These are phyloP conservation scores for Lunasporangiospora selenospora DNA, from an alignment of 192 early-diverging fungal genomes.

Conservation along the genomic window DNA sequence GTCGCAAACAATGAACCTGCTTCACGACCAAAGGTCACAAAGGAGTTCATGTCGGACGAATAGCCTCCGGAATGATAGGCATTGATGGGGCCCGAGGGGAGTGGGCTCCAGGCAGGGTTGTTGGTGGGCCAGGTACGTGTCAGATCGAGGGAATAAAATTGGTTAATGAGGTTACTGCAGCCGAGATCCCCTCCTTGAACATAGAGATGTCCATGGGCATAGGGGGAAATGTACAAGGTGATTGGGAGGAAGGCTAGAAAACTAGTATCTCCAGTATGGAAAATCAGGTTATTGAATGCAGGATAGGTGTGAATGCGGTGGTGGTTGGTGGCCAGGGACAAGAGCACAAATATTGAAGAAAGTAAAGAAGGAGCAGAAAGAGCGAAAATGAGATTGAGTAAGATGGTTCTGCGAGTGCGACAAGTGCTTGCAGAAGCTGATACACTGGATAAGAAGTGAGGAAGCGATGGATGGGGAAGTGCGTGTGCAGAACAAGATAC, in stretches of 20 bases:
- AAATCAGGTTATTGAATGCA: constrained; percentile 10
- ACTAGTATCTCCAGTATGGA: constrained; percentile 4
- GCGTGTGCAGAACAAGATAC: no score
- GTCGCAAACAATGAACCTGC: constrained; percentile 12
- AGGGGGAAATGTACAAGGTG: no score
- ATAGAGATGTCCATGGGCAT: constrained; percentile 18
- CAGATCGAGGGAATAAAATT: constrained; percentile 21
- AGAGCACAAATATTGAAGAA: no score
- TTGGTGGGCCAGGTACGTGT: constrained; percentile 17
- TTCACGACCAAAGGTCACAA: constrained; percentile 25
- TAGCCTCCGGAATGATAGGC: constrained; percentile 27
- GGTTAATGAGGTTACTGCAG: constrained; percentile 21
- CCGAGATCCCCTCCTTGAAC: constrained; percentile 22
- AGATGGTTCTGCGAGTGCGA: not conserved
- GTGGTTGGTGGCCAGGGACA: not conserved
- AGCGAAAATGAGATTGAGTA: not conserved
- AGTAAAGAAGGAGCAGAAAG: not conserved
- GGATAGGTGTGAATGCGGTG: not conserved
- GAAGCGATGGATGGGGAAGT: no score
- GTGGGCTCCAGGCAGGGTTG: constrained; percentile 16
- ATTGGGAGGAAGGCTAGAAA: constrained; percentile 4
- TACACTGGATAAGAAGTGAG: no score
- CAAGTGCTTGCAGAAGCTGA: no score
- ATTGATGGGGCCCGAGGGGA: constrained; percentile 21
- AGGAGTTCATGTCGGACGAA: constrained; percentile 24